A percentile compares a stretch with the other conserved stretches of the same genome.
Evolutionary conservation across 176 grass and related monocot genomes (phyloP).

Genomic region (Areca catechu): DNA sequence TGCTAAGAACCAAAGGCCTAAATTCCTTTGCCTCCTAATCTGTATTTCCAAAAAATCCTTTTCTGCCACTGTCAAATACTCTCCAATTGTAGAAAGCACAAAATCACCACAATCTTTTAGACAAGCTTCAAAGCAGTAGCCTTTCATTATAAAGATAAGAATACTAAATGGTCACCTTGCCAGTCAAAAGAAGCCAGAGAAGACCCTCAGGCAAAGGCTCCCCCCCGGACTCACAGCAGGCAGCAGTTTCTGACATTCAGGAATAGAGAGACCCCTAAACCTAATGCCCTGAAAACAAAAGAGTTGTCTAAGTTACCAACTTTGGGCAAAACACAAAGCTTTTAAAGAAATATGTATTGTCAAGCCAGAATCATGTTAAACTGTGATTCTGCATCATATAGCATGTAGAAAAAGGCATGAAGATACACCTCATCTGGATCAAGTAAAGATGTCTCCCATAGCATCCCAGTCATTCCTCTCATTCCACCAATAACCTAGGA

Average conservation of each 20-base stretch:
- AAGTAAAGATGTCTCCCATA: slow-evolving; percentile 98
- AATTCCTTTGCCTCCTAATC: too few species aligned
- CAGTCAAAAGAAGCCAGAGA: slow-evolving; percentile 96
- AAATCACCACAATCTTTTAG: too few species aligned
- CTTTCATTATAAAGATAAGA: not conserved
- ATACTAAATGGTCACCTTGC: slow-evolving; percentile 43
- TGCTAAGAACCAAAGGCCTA: too few species aligned
- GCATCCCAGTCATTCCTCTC: slow-evolving; percentile 94
- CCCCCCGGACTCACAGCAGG: slow-evolving; percentile 52
- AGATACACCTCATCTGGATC: slow-evolving; percentile 90
- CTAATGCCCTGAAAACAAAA: slow-evolving; percentile 71
- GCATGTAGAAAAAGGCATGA: not conserved
- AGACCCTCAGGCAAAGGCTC: slow-evolving; percentile 98
- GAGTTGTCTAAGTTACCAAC: not conserved
- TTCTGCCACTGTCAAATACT: too few species aligned
- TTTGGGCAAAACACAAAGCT: too few species aligned
- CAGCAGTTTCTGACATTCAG: slow-evolving; percentile 89
- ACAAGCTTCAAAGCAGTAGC: too few species aligned
- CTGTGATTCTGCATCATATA: too few species aligned
- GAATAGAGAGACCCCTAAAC: slow-evolving; percentile 92
- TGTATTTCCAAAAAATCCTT: too few species aligned
- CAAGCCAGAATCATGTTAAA: not conserved
- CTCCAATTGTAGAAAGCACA: too few species aligned
- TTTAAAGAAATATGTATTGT: not conserved
- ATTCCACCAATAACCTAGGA: slow-evolving; percentile 94